These are phyloP conservation scores for Pistacia vera DNA, from an alignment of 345 rosid species.

Conservation along the genomic window DNA sequence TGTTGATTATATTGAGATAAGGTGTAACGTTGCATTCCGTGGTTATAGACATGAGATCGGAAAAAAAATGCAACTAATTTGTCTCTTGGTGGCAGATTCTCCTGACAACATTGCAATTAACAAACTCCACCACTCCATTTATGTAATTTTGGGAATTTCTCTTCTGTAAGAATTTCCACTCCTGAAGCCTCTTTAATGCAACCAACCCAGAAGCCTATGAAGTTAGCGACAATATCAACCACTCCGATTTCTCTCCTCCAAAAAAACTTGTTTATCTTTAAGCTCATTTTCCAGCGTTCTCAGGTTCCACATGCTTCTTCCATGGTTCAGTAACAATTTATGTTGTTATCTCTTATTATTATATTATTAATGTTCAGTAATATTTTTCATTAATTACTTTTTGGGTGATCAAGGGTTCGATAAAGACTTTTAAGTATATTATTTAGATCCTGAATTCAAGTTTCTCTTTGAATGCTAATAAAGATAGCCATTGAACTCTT, in stretches of 20 bases:
- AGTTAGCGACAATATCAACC: constrained; percentile 55
- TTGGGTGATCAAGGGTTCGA: too few relatives aligned
- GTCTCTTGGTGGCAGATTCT: constrained; percentile 48
- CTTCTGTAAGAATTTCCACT: constrained; percentile 40
- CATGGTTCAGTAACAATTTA: constrained; percentile 24
- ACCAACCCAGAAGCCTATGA: constrained; percentile 43
- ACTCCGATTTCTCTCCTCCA: too few relatives aligned
- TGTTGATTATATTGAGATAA: too few relatives aligned
- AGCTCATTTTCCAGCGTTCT: constrained; percentile 54
- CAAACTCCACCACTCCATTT: constrained; percentile 45
- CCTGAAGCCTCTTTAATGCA: constrained; percentile 41
- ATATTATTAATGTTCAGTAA: too few relatives aligned
- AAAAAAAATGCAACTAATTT: constrained; percentile 19
- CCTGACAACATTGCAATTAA: constrained; percentile 27
- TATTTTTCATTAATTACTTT: too few relatives aligned
- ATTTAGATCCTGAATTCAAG: too few relatives aligned
- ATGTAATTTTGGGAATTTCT: constrained; percentile 45
- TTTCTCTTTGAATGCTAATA: too few relatives aligned
- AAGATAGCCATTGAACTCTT: too few relatives aligned
- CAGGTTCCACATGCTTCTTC: constrained; percentile 38
- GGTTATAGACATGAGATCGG: background rate
- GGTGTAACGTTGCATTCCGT: too few relatives aligned
- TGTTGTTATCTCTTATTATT: too few relatives aligned
- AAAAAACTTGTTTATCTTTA: constrained; percentile 42
- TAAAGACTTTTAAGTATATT: too few relatives aligned